A percentile compares a stretch with the other conserved stretches of the same genome.
phyloP scores from a whole-genome alignment of 1,284 basidiomycete genomes.

The Ustilago esculenta region DNA sequence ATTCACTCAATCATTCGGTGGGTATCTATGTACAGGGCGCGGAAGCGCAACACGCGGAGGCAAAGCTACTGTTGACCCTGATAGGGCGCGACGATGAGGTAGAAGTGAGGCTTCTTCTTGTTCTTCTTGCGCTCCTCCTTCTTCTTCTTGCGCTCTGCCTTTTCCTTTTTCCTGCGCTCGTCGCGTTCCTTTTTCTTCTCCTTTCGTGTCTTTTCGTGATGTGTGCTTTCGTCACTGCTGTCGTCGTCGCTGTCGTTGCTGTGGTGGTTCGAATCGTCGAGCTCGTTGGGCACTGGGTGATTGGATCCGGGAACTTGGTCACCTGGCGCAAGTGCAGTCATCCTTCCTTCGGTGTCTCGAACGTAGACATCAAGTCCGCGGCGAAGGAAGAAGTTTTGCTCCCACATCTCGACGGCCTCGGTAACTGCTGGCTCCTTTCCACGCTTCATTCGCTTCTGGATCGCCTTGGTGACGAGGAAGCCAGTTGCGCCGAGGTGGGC shows the following conservation, averaged over 20 bases:
- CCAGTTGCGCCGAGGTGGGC: constrained; percentile 15
- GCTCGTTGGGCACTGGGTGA: background rate
- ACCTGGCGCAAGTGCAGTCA: background rate
- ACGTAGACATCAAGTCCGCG: constrained; percentile 29
- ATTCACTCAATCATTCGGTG: too few species aligned
- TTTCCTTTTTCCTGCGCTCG: constrained; percentile 4
- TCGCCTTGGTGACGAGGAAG: constrained; percentile 23
- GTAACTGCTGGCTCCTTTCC: constrained; percentile 7
- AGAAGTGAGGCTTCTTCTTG: constrained; percentile 10
- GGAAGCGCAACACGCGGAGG: too few species aligned
- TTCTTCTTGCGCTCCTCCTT: constrained; percentile 12
- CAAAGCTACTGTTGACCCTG: background rate
- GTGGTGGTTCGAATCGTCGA: background rate
- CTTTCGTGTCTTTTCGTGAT: background rate
- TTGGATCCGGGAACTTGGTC: background rate
- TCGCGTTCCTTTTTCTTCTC: constrained; percentile 8
- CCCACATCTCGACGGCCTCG: constrained; percentile 20
- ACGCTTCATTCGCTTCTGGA: constrained; percentile 15
- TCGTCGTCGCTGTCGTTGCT: constrained; percentile 1
- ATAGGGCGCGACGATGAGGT: constrained; percentile 7
- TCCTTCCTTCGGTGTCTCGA: constrained; percentile 4
- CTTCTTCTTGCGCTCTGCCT: constrained; percentile 5
- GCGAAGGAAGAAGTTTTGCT: constrained; percentile 22
- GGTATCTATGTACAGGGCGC: too few species aligned
- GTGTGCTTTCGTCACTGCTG: constrained; percentile 2